Conservation (phyloP, 345 rosid species). For the Brassica nigra region DNA sequence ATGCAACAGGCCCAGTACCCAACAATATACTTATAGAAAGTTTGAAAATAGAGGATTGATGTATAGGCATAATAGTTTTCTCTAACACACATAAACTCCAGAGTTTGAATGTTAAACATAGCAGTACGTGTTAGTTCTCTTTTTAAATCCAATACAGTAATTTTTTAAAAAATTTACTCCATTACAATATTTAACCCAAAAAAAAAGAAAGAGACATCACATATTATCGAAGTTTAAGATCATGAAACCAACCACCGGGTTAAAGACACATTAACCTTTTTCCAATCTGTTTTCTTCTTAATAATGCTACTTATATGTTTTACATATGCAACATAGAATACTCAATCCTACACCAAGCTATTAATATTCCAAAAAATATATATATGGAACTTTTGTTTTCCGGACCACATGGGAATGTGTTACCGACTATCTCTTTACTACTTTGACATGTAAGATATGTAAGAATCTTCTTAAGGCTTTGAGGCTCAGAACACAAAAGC, state of each 20-base stretch:
- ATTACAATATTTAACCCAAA: background rate
- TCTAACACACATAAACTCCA: conserved; percentile 2
- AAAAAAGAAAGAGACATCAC: background rate
- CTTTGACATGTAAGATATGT: conserved; percentile 38
- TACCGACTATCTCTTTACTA: conserved; percentile 38
- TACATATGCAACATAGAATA: conserved; percentile 28
- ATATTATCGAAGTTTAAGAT: background rate
- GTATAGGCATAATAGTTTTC: background rate
- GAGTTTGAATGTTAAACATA: background rate
- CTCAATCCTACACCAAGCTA: conserved; percentile 18
- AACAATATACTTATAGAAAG: background rate
- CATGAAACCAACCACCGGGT: background rate
- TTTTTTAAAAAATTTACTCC: background rate
- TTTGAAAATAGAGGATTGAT: background rate
- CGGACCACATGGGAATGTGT: conserved; percentile 48
- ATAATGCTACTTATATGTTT: background rate
- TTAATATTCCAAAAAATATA: conserved; percentile 21
- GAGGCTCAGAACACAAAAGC: conserved; percentile 42
- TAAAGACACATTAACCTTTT: background rate
- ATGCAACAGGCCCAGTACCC: background rate
- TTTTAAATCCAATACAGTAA: background rate
- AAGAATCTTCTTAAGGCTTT: conserved; percentile 41
- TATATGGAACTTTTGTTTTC: conserved; percentile 36
- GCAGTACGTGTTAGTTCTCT: background rate
- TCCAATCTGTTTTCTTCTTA: background rate